phyloP scores from a whole-genome alignment of 2,329 filamentous ascomycete species.

The Colletotrichum destructivum region DNA sequence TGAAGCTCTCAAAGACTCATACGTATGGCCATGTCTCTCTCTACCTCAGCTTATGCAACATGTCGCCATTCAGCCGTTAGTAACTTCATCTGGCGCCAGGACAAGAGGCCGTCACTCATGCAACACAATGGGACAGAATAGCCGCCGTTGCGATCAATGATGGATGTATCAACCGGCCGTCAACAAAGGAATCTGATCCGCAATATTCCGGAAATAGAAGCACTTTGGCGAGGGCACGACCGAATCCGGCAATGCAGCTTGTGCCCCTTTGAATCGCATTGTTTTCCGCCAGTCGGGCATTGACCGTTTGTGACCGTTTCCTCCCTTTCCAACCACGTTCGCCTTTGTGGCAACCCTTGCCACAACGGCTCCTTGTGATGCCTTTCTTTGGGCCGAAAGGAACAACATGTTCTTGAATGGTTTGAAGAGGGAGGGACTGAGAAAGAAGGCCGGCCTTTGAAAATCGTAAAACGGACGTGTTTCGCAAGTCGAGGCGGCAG shows the following conservation, averaged over 20 bases:
- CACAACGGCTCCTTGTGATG: neutral
- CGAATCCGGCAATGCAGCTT: slow-evolving; percentile 27
- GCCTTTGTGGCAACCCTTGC: slow-evolving; percentile 20
- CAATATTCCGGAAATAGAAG: slow-evolving; percentile 20
- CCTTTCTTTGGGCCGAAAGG: neutral
- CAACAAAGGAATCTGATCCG: slow-evolving; percentile 13
- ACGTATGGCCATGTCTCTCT: no score
- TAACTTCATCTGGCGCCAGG: neutral
- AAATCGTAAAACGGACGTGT: slow-evolving; percentile 32
- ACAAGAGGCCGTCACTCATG: no score
- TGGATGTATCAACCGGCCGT: slow-evolving; percentile 14
- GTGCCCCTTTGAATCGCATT: slow-evolving; percentile 21
- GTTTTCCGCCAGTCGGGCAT: slow-evolving; percentile 6
- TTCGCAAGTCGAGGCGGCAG: slow-evolving; percentile 26
- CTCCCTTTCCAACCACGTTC: slow-evolving; percentile 2
- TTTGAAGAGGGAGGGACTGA: neutral
- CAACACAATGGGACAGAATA: neutral
- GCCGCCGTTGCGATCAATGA: slow-evolving; percentile 6
- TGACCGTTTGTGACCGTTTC: slow-evolving; percentile 19
- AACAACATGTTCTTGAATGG: neutral
- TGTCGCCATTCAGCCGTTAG: neutral
- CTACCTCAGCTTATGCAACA: neutral
- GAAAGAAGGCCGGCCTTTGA: slow-evolving; percentile 4
- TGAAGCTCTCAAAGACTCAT: neutral
- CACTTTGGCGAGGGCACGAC: neutral